Evolutionary conservation across 2,329 filamentous ascomycete species (phyloP), one percentile per base, ranked within the genome.

Genomic region (Blumeriella jaapii): DNA sequence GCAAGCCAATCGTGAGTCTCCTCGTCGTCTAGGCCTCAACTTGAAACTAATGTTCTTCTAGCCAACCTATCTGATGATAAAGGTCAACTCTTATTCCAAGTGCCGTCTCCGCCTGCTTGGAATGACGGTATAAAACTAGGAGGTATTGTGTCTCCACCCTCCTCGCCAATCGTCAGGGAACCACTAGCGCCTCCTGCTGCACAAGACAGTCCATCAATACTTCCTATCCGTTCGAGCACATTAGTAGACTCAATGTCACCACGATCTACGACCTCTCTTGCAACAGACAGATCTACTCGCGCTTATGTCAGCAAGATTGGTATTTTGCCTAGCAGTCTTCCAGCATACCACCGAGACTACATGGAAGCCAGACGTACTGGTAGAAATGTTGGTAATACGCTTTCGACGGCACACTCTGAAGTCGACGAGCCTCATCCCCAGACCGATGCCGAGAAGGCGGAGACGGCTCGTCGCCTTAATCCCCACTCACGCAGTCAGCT

Each of bases 301-400:
- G 50, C 54, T 6, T 56, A 56, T 36, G 48, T 82, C 31, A 93
- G 81, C 59, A 94, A 93, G 47, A 83, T 98, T 34, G 84, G 84
- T 42, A 84, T 98, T 31, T 64, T 98, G 8, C 87, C 91, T 3
- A 93, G 83, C 46, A 95, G 86, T 59, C 63, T 98, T 27, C 85
- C 91, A 5, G 77, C 82, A 19, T 93, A 93, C 41, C 91, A 98
- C 59, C 79, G 80, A 44, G 87, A 91, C 34, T 91, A 82, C 48
- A 89, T 96, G 71, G 80, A 86, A 55, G 75, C 80, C 36, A 65
- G 68, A 52, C 68, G 71, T 55, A 64, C 69, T 7, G 71, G 67
- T 31, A 59, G 61, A 41, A 63, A 67, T 29, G 60, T 64, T 54
- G 64, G 31, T 5, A 53, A 40, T 20, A 38, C 41, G 6, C 56